Evolutionary conservation across 2,329 filamentous ascomycete genomes (phyloP).

Genomic region (Exophiala spinifera): DNA sequence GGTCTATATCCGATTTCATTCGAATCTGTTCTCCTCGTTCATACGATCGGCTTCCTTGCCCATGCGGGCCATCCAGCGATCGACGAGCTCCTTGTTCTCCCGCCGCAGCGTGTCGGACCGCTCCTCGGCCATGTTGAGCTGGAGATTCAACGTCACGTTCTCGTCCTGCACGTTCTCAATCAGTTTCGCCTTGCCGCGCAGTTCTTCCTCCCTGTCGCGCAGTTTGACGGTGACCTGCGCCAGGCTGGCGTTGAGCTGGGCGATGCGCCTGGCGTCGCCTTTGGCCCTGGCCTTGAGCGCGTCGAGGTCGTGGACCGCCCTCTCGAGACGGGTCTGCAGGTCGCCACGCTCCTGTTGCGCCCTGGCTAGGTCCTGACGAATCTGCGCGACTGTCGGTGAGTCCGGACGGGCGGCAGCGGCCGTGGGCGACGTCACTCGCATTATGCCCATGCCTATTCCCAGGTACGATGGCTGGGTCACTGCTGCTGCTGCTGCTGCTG

Average conservation of each 20-base stretch:
- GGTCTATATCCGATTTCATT: conserved; percentile 13
- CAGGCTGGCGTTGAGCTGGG: conserved; percentile 61
- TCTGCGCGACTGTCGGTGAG: conserved; percentile 32
- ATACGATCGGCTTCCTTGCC: conserved; percentile 81
- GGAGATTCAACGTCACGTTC: conserved; percentile 79
- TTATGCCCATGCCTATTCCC: conserved; percentile 21
- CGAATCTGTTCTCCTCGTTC: conserved; percentile 58
- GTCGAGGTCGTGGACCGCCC: conserved; percentile 62
- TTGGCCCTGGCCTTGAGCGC: conserved; percentile 59
- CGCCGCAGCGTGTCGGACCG: conserved; percentile 66
- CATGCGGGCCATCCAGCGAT: conserved; percentile 88
- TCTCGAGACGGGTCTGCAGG: conserved; percentile 62
- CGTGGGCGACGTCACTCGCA: conserved; percentile 29
- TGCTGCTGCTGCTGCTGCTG: too few species aligned
- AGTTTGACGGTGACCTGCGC: conserved; percentile 62
- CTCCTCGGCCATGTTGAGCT: conserved; percentile 82
- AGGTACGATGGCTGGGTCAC: conserved; percentile 30
- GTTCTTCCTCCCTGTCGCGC: conserved; percentile 79
- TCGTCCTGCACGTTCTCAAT: conserved; percentile 91
- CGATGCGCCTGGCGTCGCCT: conserved; percentile 60
- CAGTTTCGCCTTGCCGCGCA: conserved; percentile 77
- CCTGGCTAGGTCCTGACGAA: conserved; percentile 69
- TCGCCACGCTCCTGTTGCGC: conserved; percentile 71
- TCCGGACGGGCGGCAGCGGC: conserved; percentile 34
- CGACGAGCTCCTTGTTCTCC: conserved; percentile 86